Percentiles rank a stretch among this genome's conserved stretches.
These are phyloP conservation scores for Lasiosphaeria ovina DNA, from an alignment of 495 filamentous ascomycete genomes.

Conservation along the genomic window DNA sequence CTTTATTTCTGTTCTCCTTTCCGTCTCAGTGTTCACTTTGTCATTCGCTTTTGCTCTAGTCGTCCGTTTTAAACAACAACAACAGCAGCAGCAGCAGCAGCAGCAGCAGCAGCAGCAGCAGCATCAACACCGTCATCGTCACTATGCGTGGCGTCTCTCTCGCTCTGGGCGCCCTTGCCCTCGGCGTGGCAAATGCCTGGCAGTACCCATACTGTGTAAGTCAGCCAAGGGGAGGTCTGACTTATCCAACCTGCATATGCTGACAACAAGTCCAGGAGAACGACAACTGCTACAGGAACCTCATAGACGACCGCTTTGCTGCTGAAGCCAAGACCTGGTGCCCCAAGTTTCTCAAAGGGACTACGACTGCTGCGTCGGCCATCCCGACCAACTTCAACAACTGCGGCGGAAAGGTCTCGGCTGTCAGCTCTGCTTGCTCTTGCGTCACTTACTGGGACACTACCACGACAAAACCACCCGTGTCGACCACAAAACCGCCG, in stretches of 20 bases:
- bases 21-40: too few relatives aligned
- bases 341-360: slow-evolving; percentile 24
- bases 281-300: slow-evolving; percentile 35
- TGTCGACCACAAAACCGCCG: slow-evolving; percentile 2
- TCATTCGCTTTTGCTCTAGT: too few relatives aligned
- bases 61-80: too few relatives aligned
- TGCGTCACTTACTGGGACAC: slow-evolving; percentile 28
- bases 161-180: slow-evolving; percentile 1
- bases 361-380: slow-evolving; percentile 19
- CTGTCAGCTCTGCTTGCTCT: slow-evolving; percentile 38
- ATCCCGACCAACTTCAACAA: slow-evolving; percentile 30
- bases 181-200: slow-evolving; percentile 12
- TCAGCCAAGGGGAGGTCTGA: background rate
- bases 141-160: too few relatives aligned
- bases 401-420: slow-evolving; percentile 21
- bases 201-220: slow-evolving; percentile 35
- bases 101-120: too few relatives aligned
- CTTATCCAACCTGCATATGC: background rate
- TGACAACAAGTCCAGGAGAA: slow-evolving; percentile 21
- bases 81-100: too few relatives aligned
- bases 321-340: slow-evolving; percentile 26
- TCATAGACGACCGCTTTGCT: slow-evolving; percentile 26
- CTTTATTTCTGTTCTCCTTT: too few relatives aligned
- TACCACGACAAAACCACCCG: too few relatives aligned
- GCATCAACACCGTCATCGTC: too few relatives aligned